Evolutionary conservation across 371 early-diverging fungal genomes (phyloP).

Genomic region (Sporodiniella umbellata): DNA sequence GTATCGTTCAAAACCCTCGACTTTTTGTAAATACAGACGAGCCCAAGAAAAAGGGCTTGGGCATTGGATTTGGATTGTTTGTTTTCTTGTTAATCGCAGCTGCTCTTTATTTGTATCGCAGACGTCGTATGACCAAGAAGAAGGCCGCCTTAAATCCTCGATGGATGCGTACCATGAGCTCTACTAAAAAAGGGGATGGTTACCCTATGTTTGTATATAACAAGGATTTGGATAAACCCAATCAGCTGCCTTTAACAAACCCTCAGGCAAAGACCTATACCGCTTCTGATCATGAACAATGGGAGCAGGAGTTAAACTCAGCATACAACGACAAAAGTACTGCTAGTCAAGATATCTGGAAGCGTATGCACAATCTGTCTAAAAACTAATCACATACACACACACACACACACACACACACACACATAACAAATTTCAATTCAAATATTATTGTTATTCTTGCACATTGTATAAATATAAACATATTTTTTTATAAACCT

Average conservation of each 20-base stretch:
- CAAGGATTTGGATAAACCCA: conserved; percentile 19
- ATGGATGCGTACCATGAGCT: conserved; percentile 26
- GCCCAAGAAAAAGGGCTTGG: conserved; percentile 27
- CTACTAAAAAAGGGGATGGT: conserved; percentile 1
- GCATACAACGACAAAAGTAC: conserved; percentile 15
- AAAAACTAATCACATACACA: no score
- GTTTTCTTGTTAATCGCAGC: conserved; percentile 7
- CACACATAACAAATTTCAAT: no score
- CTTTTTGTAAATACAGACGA: not conserved
- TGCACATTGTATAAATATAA: no score
- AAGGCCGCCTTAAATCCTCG: conserved; percentile 32
- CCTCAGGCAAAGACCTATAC: conserved; percentile 29
- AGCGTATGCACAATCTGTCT: conserved; percentile 30
- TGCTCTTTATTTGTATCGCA: conserved; percentile 13
- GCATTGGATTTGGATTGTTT: conserved; percentile 25
- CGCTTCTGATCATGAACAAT: conserved; percentile 42
- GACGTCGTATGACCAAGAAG: conserved; percentile 11
- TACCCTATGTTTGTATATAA: conserved; percentile 42
- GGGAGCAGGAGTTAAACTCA: conserved; percentile 29
- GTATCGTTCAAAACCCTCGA: conserved; percentile 18
- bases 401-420: no score
- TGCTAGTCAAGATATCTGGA: conserved; percentile 27
- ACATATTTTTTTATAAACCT: no score
- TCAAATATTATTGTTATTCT: no score
- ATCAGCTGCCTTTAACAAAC: conserved; percentile 6